Evolutionary conservation across 2,329 filamentous ascomycete species (phyloP).

Genomic region (Penicillium janthinellum): DNA sequence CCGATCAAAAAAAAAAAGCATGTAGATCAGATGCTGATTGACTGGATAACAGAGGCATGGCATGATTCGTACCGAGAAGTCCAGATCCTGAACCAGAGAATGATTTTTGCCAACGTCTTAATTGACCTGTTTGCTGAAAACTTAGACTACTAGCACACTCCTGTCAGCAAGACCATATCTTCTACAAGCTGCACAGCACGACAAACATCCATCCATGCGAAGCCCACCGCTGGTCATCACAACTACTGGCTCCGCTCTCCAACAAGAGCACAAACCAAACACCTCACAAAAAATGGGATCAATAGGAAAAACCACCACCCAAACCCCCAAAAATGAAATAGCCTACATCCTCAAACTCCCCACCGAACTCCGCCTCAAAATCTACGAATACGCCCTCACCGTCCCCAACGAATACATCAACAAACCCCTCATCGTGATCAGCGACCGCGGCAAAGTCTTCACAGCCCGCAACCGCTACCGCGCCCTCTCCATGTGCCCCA

Average conservation of each 20-base stretch:
- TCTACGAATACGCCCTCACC: constrained; percentile 37
- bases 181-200: neutral
- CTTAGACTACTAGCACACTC: too few relatives aligned
- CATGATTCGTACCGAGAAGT: neutral
- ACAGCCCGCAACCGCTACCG: constrained; percentile 35
- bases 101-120: neutral
- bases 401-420: constrained; percentile 37
- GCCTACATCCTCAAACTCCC: constrained; percentile 32
- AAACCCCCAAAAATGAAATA: neutral
- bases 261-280: neutral
- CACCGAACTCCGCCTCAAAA: constrained; percentile 36
- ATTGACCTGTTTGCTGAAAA: neutral
- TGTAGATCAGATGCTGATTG: neutral
- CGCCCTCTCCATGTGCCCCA: constrained; percentile 37
- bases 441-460: constrained; percentile 36
- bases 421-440: constrained; percentile 37
- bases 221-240: neutral
- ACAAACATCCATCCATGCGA: neutral
- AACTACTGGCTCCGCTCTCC: neutral
- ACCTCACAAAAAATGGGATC: neutral
- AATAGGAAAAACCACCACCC: neutral
- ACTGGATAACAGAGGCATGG: neutral
- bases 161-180: neutral
- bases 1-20: neutral
- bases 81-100: neutral